phyloP scores from a whole-genome alignment of 1,139 yeast species.

The Suhomyces anneliseae region DNA sequence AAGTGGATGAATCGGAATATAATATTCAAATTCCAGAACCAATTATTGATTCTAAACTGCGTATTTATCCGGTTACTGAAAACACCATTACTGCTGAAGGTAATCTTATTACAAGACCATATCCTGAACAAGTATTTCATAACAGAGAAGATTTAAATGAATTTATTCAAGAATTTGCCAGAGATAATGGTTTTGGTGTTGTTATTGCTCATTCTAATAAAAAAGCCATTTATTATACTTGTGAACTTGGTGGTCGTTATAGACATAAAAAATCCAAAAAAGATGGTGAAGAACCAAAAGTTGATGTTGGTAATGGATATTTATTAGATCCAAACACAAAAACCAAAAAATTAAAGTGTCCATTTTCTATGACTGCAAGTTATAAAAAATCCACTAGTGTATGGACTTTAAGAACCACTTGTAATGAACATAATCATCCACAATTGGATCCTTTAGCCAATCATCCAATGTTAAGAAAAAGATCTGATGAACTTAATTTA shows the following conservation, averaged over 20 bases:
- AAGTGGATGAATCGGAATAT: constrained; percentile 44
- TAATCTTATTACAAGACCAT: constrained; percentile 54
- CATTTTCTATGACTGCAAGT: constrained; percentile 59
- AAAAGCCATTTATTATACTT: constrained; percentile 61
- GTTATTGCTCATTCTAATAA: constrained; percentile 60
- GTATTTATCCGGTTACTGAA: constrained; percentile 48
- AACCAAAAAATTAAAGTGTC: constrained; percentile 57
- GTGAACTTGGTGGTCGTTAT: constrained; percentile 59
- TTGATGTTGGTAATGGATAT: constrained; percentile 38
- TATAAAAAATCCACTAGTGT: constrained; percentile 49
- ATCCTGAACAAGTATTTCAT: constrained; percentile 54
- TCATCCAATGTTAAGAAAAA: constrained; percentile 58
- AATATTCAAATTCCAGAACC: constrained; percentile 53
- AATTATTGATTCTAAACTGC: constrained; percentile 44
- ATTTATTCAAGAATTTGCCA: constrained; percentile 56
- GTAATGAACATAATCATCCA: constrained; percentile 61
- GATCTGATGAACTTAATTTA: constrained; percentile 53
- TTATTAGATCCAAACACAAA: constrained; percentile 45
- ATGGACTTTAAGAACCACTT: constrained; percentile 56
- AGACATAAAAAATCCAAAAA: constrained; percentile 52
- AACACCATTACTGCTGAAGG: constrained; percentile 52
- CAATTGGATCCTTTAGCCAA: constrained; percentile 56
- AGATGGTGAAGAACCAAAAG: constrained; percentile 23
- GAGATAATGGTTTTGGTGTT: constrained; percentile 59
- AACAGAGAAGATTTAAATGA: constrained; percentile 53